Evolutionary conservation across 148 eudicot species (phyloP).

Genomic region (Fagopyrum esculentum): DNA sequence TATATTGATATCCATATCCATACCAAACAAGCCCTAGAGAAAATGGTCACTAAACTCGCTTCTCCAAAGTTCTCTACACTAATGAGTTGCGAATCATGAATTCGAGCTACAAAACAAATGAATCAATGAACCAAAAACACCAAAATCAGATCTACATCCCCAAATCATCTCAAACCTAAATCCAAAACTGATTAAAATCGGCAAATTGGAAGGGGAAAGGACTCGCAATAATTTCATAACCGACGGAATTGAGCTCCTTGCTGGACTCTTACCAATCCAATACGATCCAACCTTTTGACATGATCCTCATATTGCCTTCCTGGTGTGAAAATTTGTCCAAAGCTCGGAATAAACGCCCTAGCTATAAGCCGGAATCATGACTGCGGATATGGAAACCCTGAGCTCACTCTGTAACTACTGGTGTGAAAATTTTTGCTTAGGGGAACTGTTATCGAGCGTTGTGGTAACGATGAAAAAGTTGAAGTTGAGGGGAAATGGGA

Average conservation of each 20-base stretch:
- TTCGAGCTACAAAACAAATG: background rate
- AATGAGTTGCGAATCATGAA: background rate
- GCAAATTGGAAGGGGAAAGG: background rate
- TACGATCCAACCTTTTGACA: conserved; percentile 67
- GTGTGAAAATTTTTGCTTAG: too few relatives aligned
- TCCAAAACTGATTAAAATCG: background rate
- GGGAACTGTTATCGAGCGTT: too few relatives aligned
- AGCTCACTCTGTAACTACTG: too few relatives aligned
- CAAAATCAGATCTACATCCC: background rate
- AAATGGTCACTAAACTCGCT: background rate
- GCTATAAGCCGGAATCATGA: too few relatives aligned
- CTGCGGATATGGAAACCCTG: too few relatives aligned
- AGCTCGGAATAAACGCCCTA: too few relatives aligned
- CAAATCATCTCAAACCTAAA: background rate
- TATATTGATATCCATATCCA: too few relatives aligned
- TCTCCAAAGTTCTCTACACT: background rate
- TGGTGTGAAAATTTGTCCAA: too few relatives aligned
- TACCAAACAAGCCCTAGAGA: too few relatives aligned
- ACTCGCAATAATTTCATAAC: conserved; percentile 64
- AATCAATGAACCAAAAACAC: background rate
- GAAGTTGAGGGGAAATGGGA: too few relatives aligned
- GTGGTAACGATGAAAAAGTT: too few relatives aligned
- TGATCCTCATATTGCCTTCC: too few relatives aligned
- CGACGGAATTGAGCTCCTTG: conserved; percentile 75
- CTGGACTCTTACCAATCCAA: conserved; percentile 79